These are phyloP conservation scores for Linnemannia elongata DNA, from an alignment of 192 early-diverging fungal genomes.

Conservation along the genomic window DNA sequence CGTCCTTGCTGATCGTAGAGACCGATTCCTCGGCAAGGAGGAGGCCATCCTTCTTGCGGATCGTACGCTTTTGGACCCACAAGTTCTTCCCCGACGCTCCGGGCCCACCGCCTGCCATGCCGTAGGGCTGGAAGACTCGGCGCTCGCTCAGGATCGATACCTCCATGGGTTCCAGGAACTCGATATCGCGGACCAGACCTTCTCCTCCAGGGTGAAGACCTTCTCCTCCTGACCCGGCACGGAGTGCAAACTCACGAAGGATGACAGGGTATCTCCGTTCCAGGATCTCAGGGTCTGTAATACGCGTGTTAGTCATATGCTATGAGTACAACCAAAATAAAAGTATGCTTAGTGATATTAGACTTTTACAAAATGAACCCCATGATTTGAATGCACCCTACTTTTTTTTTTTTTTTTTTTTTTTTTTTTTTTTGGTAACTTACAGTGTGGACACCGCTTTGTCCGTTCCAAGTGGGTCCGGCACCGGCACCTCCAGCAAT, in stretches of 20 bases:
- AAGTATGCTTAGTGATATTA: conserved; percentile 1
- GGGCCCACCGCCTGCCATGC: conserved; percentile 82
- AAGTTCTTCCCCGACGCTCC: conserved; percentile 83
- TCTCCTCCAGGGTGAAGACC: conserved; percentile 87
- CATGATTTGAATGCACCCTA: background rate
- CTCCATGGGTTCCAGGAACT: conserved; percentile 88
- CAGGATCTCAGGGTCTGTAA: conserved; percentile 97
- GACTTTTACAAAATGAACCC: no score
- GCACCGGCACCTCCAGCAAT: conserved; percentile 91
- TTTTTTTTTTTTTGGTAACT: background rate
- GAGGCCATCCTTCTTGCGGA: conserved; percentile 43
- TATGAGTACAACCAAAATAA: conserved; percentile 27
- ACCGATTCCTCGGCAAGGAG: conserved; percentile 10
- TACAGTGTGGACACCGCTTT: conserved; percentile 79
- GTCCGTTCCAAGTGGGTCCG: conserved; percentile 91
- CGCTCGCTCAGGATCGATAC: conserved; percentile 95
- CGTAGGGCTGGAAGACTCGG: conserved; percentile 91
- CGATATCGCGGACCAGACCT: conserved; percentile 93
- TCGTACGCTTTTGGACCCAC: conserved; percentile 74
- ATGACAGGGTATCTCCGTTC: conserved; percentile 94
- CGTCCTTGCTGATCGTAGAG: background rate
- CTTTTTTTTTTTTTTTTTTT: background rate
- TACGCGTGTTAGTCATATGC: conserved; percentile 98
- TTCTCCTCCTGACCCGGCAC: conserved; percentile 80
- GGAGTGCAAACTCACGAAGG: conserved; percentile 86